Percentiles rank a stretch among this genome's conserved stretches.
Evolutionary conservation across 1,139 yeast species (phyloP).

Genomic region (Debaryomycetaceae sp.): DNA sequence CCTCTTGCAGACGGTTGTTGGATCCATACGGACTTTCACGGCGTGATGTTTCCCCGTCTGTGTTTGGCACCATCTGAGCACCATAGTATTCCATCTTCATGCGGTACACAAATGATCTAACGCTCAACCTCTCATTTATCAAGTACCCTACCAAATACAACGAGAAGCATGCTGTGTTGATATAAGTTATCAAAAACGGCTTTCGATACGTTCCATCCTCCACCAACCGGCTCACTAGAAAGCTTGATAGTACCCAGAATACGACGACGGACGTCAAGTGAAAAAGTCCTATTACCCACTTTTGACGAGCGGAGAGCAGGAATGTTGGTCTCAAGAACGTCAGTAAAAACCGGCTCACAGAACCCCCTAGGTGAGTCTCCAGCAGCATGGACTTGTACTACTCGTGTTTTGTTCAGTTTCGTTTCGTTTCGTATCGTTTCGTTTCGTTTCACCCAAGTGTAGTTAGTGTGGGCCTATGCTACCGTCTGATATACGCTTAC

Average conservation of each 20-base stretch:
- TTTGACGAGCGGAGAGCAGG: slow-evolving; percentile 25
- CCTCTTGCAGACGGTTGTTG: slow-evolving; percentile 15
- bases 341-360: background rate
- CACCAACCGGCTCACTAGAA: slow-evolving; percentile 68
- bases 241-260: slow-evolving; percentile 87
- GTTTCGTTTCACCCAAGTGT: no score
- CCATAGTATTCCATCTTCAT: slow-evolving; percentile 20
- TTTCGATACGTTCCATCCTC: slow-evolving; percentile 71
- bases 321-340: background rate
- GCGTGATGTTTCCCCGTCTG: slow-evolving; percentile 1
- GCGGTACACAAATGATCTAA: slow-evolving; percentile 19
- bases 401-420: no score
- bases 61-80: background rate
- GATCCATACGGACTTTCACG: slow-evolving; percentile 17
- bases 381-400: background rate
- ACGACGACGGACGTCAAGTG: slow-evolving; percentile 72
- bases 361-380: background rate
- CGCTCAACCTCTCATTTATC: slow-evolving; percentile 18
- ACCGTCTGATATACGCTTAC: no score
- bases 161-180: slow-evolving; percentile 82
- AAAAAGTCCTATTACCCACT: slow-evolving; percentile 75
- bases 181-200: slow-evolving; percentile 90
- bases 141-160: slow-evolving; percentile 71
- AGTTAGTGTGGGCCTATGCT: no score
- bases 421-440: no score